Conservation (phyloP, 2,329 filamentous ascomycete genomes). For the Beauveria brongniartii region DNA sequence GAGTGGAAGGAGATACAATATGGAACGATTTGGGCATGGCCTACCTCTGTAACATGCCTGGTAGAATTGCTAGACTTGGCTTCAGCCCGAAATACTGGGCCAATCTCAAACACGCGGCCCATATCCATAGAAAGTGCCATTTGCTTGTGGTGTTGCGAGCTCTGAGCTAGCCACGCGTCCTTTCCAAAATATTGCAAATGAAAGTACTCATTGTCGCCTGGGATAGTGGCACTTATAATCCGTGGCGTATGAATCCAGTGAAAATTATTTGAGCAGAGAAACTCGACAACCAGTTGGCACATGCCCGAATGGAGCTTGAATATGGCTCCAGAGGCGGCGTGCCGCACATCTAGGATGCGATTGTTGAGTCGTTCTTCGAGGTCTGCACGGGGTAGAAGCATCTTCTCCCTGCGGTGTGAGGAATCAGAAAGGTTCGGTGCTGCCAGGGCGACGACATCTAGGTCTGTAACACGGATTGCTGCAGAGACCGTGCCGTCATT, state of each 20-base stretch:
- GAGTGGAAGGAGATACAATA: background rate
- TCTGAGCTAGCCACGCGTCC: constrained; percentile 1
- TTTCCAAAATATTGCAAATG: background rate
- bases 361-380: background rate
- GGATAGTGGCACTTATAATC: background rate
- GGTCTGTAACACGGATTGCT: background rate
- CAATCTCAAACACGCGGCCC: constrained; percentile 1
- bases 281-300: constrained; percentile 4
- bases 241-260: constrained; percentile 1
- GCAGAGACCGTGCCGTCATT: background rate
- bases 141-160: constrained; percentile 4
- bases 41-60: constrained; percentile 1
- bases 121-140: constrained; percentile 1
- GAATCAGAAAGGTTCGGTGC: background rate
- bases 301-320: constrained; percentile 7
- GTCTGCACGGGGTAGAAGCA: background rate
- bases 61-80: background rate
- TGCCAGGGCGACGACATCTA: background rate
- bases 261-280: background rate
- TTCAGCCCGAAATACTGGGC: background rate
- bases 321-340: background rate
- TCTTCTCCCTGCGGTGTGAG: background rate
- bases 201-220: background rate
- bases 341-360: background rate
- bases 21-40: background rate